Evolutionary conservation across 257 asterid genomes (phyloP), one percentile per base, ranked within the genome.

Genomic region (Echites panduratus): DNA sequence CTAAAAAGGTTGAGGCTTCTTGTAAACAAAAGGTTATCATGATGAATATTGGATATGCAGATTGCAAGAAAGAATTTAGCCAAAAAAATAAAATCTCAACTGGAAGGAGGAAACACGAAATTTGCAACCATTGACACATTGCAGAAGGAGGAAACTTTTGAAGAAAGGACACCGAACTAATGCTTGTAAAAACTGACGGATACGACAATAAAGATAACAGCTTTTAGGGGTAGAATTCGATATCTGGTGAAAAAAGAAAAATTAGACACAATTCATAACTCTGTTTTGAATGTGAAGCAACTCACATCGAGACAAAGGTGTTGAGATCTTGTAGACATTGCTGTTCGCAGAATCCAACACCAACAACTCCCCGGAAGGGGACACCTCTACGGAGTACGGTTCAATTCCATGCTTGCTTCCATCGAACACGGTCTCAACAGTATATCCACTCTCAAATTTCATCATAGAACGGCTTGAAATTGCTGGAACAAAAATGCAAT

Each of bases 381-480:
- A 89, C 76, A 87, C 88, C 74, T 85, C 90, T 32, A 88, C 91
- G 1, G 95, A 77, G 78, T 86, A 64, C 3, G 99, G 98, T 43
- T 88, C 98, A 77, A 95, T 90, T 35, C 98, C 99, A 56, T 80
- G 85, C 82, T 95, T 95, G 74, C 94, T 95, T 59, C 99, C 99
- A 79, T 95, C 99, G 72, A 95, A 95, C 75, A 95, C 97, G 9
- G 99, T 95, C 85, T 92, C 99, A 44, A 95, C 98, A 29, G 73
- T 79, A 76, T 95, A 95, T 62, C 99, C 99, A 72, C 94, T 79
- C 83, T 92, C 99, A 57, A 95, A 92, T 84, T 92, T 95, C 84
- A 92, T 79, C 99, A 89, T 91, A 43, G 98, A 86, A 75, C 96
- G 98, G 87, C 90, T 90, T 3, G 89, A 69, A 82, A 79, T 81